A percentile compares a stretch with the other conserved stretches of the same genome.
These are phyloP conservation scores for Hemileccinum impolitum DNA, from an alignment of 768 basidiomycete species.

Conservation along the genomic window DNA sequence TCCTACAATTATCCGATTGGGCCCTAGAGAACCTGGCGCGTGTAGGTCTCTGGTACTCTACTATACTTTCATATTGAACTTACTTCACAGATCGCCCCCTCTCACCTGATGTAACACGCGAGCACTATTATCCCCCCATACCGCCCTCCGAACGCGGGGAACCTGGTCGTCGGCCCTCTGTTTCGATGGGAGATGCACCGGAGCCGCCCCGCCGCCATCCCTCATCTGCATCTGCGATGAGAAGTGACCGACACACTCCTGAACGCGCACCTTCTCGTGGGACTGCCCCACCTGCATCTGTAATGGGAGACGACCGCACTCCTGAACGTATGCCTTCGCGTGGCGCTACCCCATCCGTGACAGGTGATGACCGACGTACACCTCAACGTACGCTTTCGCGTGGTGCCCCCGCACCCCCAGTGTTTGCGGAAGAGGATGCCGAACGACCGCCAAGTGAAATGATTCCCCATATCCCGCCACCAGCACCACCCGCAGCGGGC, in stretches of 20 bases:
- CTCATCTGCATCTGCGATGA: constrained; percentile 5
- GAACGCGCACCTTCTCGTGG: constrained; percentile 18
- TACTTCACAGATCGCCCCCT: constrained; percentile 14
- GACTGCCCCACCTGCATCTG: constrained; percentile 7
- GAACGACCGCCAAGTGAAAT: constrained; percentile 23
- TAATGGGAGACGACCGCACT: background rate
- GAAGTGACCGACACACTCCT: constrained; percentile 4
- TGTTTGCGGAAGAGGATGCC: constrained; percentile 17
- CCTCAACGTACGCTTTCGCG: constrained; percentile 16
- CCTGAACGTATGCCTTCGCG: constrained; percentile 15
- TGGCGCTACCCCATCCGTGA: background rate
- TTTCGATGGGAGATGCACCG: background rate
- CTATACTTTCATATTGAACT: constrained; percentile 2
- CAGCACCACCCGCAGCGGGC: constrained; percentile 23
- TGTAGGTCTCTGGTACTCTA: constrained; percentile 12
- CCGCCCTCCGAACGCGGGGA: constrained; percentile 5
- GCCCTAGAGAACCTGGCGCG: constrained; percentile 9
- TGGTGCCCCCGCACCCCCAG: constrained; percentile 9
- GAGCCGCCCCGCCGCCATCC: constrained; percentile 9
- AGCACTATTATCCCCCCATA: constrained; percentile 10
- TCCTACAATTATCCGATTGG: constrained; percentile 31
- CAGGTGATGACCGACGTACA: background rate
- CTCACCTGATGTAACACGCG: constrained; percentile 13
- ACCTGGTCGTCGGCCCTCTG: background rate
- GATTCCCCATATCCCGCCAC: constrained; percentile 25